phyloP scores from a whole-genome alignment of 441 rosid genomes.

The Adansonia grandidieri region DNA sequence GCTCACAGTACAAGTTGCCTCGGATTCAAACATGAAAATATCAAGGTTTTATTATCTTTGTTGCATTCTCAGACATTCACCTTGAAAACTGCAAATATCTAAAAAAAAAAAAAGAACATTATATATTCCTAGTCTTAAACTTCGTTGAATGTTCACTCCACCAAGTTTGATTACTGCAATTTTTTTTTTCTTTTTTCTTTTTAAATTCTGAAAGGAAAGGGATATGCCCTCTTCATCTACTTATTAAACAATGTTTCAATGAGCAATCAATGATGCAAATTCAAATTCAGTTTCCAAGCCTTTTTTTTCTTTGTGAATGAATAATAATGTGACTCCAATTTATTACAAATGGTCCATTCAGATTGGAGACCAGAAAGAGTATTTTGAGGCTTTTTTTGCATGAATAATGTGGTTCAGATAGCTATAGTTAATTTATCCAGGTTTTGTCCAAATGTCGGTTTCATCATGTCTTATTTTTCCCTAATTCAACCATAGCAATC shows the following conservation, averaged over 20 bases:
- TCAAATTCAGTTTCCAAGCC: constrained; percentile 8
- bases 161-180: constrained; percentile 8
- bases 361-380: constrained; percentile 10
- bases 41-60: neutral
- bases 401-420: constrained; percentile 26
- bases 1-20: neutral
- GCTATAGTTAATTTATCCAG: constrained; percentile 13
- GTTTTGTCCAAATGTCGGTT: constrained; percentile 23
- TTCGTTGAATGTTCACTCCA: constrained; percentile 21
- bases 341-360: constrained; percentile 8
- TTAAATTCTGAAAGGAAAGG: neutral
- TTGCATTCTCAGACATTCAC: neutral
- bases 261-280: constrained; percentile 23
- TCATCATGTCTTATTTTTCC: constrained; percentile 3
- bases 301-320: constrained; percentile 16
- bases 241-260: constrained; percentile 19
- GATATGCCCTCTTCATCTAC: neutral
- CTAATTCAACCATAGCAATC: constrained; percentile 18
- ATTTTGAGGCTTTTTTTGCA: constrained; percentile 25
- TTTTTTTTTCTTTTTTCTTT: neutral
- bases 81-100: neutral
- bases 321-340: neutral
- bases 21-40: neutral
- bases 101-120: neutral
- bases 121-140: neutral